Evolutionary conservation across 257 asterid genomes (phyloP), one percentile per base, ranked within the genome.

Genomic region (Lycium barbarum): DNA sequence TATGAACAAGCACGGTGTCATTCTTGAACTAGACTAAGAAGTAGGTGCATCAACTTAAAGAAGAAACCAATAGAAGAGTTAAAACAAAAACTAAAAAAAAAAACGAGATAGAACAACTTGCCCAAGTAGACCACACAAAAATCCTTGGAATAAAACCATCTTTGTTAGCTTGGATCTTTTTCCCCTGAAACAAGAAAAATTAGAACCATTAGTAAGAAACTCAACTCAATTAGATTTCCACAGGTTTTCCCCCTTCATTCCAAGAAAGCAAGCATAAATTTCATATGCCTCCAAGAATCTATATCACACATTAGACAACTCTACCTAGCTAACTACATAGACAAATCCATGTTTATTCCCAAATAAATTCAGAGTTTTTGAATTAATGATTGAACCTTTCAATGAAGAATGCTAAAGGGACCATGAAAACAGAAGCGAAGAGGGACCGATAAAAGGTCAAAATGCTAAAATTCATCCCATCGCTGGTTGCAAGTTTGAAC

Each of bases 61-160:
- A 13, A 26, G 9, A 14, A 26, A 51, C 43, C 63, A 49, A 22
- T 12, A 36, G 6, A 35, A 20, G 43, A 22, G 33, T 17, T 7
- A 2, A 26, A 26, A 26, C 33, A 36, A 67, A 12, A 9, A 45
- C 5, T 6, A 61, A 11, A 38, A 17, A 78, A 55, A 17, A 4
- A 36, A 67, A 12, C 5, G 26, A 14, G 9, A 61, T 35, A 38
- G 43, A 78, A 22, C n/a, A 36, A 54, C 89, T 85, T 82, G 86
- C 94, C 94, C 98, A 66, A 93, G 82, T 74, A 95, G 82, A 45
- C 96, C 98, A 81, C 93, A 90, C 5, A 93, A 85, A 84, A 89
- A 91, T 4, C 88, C 92, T 7, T 89, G 90, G 2, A 88, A 87
- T 10, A 84, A 80, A 66, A 83, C 88, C 76, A 54, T 90, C 92